Percentiles rank a stretch among this genome's conserved stretches.
Conservation (phyloP, 2,329 filamentous ascomycete genomes). For the Tolypocladium capitatum region DNA sequence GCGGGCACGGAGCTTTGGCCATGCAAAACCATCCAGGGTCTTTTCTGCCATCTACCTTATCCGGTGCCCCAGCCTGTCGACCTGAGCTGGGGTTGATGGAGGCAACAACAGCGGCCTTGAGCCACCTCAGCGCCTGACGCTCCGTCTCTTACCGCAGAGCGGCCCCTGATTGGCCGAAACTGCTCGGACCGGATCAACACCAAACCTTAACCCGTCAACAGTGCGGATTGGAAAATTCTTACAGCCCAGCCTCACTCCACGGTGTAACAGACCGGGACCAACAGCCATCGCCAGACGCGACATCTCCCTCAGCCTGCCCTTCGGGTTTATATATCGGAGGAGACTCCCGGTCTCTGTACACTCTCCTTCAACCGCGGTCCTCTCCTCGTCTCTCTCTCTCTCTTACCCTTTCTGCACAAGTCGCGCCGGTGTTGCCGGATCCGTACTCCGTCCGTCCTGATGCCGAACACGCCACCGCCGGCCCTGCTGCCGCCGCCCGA, state of each 20-base stretch:
- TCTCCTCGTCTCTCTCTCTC: constrained; percentile 3
- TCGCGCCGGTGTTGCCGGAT: constrained; percentile 19
- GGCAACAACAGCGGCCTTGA: neutral
- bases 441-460: constrained; percentile 18
- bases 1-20: neutral
- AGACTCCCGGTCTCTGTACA: neutral
- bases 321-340: constrained; percentile 1
- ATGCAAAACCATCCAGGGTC: neutral
- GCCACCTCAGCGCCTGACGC: constrained; percentile 5
- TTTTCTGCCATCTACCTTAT: neutral
- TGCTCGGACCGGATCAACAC: constrained; percentile 24
- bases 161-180: constrained; percentile 15
- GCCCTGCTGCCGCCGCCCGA: constrained; percentile 42
- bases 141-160: constrained; percentile 5
- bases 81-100: neutral
- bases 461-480: constrained; percentile 34
- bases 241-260: constrained; percentile 23
- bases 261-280: constrained; percentile 3
- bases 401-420: constrained; percentile 4
- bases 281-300: constrained; percentile 3
- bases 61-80: no score
- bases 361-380: neutral
- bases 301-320: constrained; percentile 1
- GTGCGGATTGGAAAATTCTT: constrained; percentile 29
- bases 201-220: constrained; percentile 26